Percentiles rank a stretch among this genome's conserved stretches.
Evolutionary conservation across 495 filamentous ascomycete genomes (phyloP).

Genomic region (Immersiella caudata): DNA sequence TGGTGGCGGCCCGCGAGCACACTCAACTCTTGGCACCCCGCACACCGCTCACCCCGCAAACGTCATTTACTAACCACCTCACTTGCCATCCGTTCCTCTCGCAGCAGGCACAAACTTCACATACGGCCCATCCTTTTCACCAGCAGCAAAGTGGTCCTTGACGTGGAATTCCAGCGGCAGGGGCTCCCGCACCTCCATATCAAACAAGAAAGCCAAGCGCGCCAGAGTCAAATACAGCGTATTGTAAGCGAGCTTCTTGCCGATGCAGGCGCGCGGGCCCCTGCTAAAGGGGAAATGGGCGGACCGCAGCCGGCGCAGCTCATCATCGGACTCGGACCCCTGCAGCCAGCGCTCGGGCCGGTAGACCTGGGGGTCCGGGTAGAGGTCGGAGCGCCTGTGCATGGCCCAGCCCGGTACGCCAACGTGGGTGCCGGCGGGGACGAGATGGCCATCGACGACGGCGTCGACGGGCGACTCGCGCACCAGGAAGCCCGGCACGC

Average conservation of each 20-base stretch:
- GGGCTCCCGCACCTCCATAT: conserved; percentile 12
- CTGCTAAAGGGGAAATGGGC: conserved; percentile 8
- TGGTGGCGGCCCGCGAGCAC: no score
- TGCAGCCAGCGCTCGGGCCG: conserved; percentile 13
- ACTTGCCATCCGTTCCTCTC: no score
- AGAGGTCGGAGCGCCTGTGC: not conserved
- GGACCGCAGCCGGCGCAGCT: conserved; percentile 4
- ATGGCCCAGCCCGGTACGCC: conserved; percentile 5
- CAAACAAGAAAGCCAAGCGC: conserved; percentile 3
- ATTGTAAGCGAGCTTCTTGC: conserved; percentile 12
- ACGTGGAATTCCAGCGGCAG: no score
- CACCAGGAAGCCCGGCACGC: conserved; percentile 42
- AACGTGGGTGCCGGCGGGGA: conserved; percentile 10
- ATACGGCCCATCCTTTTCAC: no score
- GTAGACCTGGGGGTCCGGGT: no score
- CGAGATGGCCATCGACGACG: conserved; percentile 1
- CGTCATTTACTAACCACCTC: no score
- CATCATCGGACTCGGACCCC: conserved; percentile 12
- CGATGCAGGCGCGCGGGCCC: conserved; percentile 10
- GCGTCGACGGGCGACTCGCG: not conserved
- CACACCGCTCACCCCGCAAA: no score
- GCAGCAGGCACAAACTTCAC: no score
- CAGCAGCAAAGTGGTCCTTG: no score
- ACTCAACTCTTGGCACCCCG: no score
- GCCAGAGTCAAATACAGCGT: conserved; percentile 2